Conservation (phyloP, 805 yeast species). For the Sungouiozyma ichnusensis region DNA sequence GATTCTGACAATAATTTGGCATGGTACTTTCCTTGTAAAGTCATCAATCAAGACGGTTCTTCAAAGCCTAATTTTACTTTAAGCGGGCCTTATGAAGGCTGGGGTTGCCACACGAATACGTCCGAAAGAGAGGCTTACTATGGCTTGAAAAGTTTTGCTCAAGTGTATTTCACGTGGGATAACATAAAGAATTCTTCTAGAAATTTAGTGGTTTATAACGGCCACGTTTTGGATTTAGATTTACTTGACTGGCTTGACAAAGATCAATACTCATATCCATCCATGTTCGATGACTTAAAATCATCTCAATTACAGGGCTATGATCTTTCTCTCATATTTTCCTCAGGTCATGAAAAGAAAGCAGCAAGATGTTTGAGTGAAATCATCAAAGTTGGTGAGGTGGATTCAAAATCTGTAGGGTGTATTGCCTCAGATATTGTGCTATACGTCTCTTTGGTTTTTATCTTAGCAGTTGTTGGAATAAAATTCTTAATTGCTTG, state of each 20-base stretch:
- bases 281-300: conserved; percentile 50
- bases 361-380: conserved; percentile 79
- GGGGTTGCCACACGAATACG: conserved; percentile 81
- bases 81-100: conserved; percentile 58
- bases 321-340: conserved; percentile 67
- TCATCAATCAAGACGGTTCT: conserved; percentile 62
- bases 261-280: conserved; percentile 64
- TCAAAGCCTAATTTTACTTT: conserved; percentile 49
- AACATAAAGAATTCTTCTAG: conserved; percentile 60
- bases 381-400: conserved; percentile 76
- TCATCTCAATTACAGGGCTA: conserved; percentile 54
- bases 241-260: conserved; percentile 64
- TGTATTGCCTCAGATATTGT: conserved; percentile 88
- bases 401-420: conserved; percentile 85
- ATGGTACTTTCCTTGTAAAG: conserved; percentile 94
- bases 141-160: conserved; percentile 50
- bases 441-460: conserved; percentile 66
- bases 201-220: conserved; percentile 79
- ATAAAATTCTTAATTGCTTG: conserved; percentile 78
- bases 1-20: conserved; percentile 57
- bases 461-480: conserved; percentile 71
- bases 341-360: conserved; percentile 51
- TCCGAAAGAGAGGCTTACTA: conserved; percentile 63
- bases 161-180: conserved; percentile 85
- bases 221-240: conserved; percentile 76